Percentiles rank a stretch among this genome's conserved stretches.
These are phyloP conservation scores for Aureobasidium sp. DNA, from an alignment of 2,329 filamentous ascomycete species.

Conservation along the genomic window DNA sequence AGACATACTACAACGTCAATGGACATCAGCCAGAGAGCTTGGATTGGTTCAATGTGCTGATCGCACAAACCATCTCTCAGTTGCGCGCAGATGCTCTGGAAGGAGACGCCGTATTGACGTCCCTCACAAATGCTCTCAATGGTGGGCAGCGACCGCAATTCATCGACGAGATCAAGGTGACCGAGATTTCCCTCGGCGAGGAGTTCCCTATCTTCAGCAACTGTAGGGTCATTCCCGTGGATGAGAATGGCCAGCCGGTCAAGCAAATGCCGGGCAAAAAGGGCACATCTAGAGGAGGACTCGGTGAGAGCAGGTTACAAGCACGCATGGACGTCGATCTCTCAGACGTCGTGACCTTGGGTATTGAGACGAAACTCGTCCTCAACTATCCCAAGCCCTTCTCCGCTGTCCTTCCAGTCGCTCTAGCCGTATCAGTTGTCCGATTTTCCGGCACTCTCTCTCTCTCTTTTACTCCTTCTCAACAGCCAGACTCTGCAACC, in stretches of 20 bases:
- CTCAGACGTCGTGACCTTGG: slow-evolving; percentile 90
- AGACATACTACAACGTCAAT: slow-evolving; percentile 95
- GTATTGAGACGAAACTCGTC: slow-evolving; percentile 86
- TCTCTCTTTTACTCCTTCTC: slow-evolving; percentile 79
- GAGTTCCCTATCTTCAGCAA: slow-evolving; percentile 99
- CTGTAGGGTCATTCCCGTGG: slow-evolving; percentile 87
- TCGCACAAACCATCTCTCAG: slow-evolving; percentile 94
- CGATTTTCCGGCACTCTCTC: slow-evolving; percentile 92
- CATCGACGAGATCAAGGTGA: slow-evolving; percentile 86
- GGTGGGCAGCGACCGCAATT: slow-evolving; percentile 80
- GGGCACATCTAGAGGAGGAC: slow-evolving; percentile 43
- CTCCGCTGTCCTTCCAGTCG: slow-evolving; percentile 84
- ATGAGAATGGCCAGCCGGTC: slow-evolving; percentile 62
- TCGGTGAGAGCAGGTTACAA: slow-evolving; percentile 70
- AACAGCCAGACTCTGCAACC: slow-evolving; percentile 21
- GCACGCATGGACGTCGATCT: slow-evolving; percentile 96
- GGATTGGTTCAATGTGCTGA: slow-evolving; percentile 98
- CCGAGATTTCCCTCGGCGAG: slow-evolving; percentile 87
- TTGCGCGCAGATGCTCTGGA: slow-evolving; percentile 87
- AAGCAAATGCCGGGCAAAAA: slow-evolving; percentile 23
- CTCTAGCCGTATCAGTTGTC: slow-evolving; percentile 82
- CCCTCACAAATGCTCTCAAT: slow-evolving; percentile 78
- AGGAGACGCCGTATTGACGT: slow-evolving; percentile 81
- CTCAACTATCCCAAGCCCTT: slow-evolving; percentile 91
- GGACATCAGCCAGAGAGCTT: slow-evolving; percentile 93